Evolutionary conservation across 352 stramenopile species (phyloP).

Genomic region (Plasmopara muralis): DNA sequence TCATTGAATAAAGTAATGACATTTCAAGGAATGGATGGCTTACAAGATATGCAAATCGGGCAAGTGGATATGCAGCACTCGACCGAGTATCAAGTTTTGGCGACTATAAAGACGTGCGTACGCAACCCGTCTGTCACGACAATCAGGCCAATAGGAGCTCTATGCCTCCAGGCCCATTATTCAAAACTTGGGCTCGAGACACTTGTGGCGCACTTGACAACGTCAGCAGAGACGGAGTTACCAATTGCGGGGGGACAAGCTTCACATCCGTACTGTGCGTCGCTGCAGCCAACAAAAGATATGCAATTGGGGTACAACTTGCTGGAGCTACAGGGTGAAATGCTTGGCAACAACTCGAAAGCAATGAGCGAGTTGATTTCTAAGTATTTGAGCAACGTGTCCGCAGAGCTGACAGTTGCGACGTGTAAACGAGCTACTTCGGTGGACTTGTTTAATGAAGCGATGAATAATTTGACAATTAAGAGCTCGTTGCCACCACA

Average conservation of each 20-base stretch:
- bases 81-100: constrained; percentile 48
- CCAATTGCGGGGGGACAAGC: constrained; percentile 32
- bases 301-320: constrained; percentile 60
- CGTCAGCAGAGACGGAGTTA: constrained; percentile 30
- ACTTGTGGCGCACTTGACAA: constrained; percentile 53
- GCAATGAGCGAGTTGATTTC: constrained; percentile 71
- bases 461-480: constrained; percentile 70
- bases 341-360: constrained; percentile 51
- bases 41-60: constrained; percentile 57
- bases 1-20: constrained; percentile 47
- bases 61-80: constrained; percentile 58
- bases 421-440: constrained; percentile 55
- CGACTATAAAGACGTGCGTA: constrained; percentile 74
- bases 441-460: constrained; percentile 61
- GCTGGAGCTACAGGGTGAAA: constrained; percentile 56
- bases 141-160: constrained; percentile 48
- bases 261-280: constrained; percentile 56
- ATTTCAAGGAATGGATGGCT: constrained; percentile 55
- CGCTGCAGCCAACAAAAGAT: constrained; percentile 17
- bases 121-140: constrained; percentile 72
- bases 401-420: constrained; percentile 50
- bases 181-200: constrained; percentile 28
- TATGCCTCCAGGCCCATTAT: constrained; percentile 63
- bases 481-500: constrained; percentile 50
- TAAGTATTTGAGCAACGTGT: constrained; percentile 61